phyloP scores from a whole-genome alignment of 441 rosid species.

The Raphanus hybrid region DNA sequence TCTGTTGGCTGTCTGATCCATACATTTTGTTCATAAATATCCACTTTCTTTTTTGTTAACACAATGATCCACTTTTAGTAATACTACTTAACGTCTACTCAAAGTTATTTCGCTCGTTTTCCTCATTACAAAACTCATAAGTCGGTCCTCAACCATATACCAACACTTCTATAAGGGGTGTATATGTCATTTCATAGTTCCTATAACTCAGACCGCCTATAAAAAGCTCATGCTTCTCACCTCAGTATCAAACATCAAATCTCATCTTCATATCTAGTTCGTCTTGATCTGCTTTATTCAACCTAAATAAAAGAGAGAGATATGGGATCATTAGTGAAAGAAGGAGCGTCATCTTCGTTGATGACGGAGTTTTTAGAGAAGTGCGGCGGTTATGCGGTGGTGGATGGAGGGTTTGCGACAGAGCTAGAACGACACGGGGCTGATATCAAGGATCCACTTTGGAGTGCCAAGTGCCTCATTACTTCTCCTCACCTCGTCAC shows the following conservation, averaged over 20 bases:
- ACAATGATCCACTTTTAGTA: conserved; percentile 15
- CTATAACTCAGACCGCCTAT: conserved; percentile 4
- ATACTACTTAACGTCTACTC: neutral
- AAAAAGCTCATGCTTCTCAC: conserved; percentile 1
- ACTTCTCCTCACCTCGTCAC: conserved; percentile 82
- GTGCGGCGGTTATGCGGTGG: conserved; percentile 77
- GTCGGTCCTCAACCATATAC: conserved; percentile 30
- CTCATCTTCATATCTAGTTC: neutral
- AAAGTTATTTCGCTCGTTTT: conserved; percentile 25
- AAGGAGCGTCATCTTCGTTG: conserved; percentile 40
- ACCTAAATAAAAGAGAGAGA: neutral
- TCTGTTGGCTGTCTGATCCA: conserved; percentile 15
- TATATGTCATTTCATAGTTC: neutral
- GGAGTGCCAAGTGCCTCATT: conserved; percentile 93
- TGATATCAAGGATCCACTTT: conserved; percentile 87
- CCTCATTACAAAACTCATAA: conserved; percentile 19
- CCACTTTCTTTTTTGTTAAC: conserved; percentile 7
- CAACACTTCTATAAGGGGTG: conserved; percentile 6
- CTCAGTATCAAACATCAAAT: neutral
- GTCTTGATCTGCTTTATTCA: neutral
- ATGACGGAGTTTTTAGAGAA: conserved; percentile 63
- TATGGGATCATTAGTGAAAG: conserved; percentile 48
- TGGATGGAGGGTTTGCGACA: conserved; percentile 96
- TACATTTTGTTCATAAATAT: conserved; percentile 12
- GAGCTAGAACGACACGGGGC: conserved; percentile 91